phyloP scores from a whole-genome alignment of 495 filamentous ascomycete genomes.

The Parathielavia appendiculata region DNA sequence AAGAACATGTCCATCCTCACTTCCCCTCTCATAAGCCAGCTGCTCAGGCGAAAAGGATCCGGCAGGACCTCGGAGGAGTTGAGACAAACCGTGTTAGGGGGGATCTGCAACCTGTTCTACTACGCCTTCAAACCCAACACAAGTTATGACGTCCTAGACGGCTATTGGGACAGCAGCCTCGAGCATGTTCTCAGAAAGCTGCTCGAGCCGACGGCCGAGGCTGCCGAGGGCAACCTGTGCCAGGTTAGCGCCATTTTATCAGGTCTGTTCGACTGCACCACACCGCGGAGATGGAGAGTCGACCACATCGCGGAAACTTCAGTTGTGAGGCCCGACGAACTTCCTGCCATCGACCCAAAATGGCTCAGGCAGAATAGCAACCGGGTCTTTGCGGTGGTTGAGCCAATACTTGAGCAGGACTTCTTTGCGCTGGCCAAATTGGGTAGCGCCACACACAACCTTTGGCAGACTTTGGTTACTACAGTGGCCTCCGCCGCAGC shows the following conservation, averaged over 20 bases:
- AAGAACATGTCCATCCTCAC: conserved; percentile 61
- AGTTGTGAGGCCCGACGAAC: conserved; percentile 59
- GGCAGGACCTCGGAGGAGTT: conserved; percentile 53
- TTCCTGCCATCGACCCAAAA: conserved; percentile 73
- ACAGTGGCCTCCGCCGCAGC: conserved; percentile 71
- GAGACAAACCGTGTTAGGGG: conserved; percentile 57
- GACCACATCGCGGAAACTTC: conserved; percentile 57
- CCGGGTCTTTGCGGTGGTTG: conserved; percentile 58
- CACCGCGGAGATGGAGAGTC: conserved; percentile 65
- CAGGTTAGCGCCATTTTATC: conserved; percentile 60
- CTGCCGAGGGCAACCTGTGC: conserved; percentile 35
- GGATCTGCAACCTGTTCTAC: conserved; percentile 76
- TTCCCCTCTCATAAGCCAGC: conserved; percentile 62
- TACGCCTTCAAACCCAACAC: conserved; percentile 74
- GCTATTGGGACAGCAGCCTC: conserved; percentile 76
- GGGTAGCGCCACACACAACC: conserved; percentile 44
- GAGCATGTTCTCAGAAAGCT: conserved; percentile 49
- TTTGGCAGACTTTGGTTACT: conserved; percentile 66
- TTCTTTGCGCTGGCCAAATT: conserved; percentile 46
- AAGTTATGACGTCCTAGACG: conserved; percentile 56
- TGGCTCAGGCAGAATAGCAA: conserved; percentile 74
- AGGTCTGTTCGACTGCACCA: conserved; percentile 61
- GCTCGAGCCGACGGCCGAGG: conserved; percentile 25
- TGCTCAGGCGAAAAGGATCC: conserved; percentile 54
- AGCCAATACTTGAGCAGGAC: conserved; percentile 54